Conservation (phyloP, 805 yeast genomes). For the Saccharomycopsis sp. region DNA sequence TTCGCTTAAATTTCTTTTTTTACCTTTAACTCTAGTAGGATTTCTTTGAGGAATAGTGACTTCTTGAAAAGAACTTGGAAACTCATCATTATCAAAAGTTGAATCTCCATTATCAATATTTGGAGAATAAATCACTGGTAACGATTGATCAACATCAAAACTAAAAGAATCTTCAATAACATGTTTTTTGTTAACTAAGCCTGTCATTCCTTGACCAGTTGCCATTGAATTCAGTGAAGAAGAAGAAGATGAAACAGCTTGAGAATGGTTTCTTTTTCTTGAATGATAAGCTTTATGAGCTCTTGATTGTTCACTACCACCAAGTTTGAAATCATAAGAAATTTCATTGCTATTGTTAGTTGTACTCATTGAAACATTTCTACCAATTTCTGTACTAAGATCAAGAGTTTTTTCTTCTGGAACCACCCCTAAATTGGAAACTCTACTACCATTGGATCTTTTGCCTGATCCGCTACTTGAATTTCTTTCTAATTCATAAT, state of each 20-base stretch:
- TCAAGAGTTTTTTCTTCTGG: constrained; percentile 3
- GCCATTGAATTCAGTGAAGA: constrained; percentile 1
- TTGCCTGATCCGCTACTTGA: not conserved
- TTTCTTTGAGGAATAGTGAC: too few species aligned
- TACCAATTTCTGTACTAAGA: constrained; percentile 10
- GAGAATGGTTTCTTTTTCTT: constrained; percentile 14
- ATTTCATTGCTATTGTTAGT: not conserved
- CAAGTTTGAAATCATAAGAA: not conserved
- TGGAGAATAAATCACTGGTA: constrained; percentile 14
- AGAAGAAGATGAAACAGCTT: constrained; percentile 12
- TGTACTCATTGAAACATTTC: not conserved
- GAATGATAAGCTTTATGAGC: constrained; percentile 16
- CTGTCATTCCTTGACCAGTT: not conserved
- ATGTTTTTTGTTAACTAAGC: constrained; percentile 2
- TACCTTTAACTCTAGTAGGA: too few species aligned
- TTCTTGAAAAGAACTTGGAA: too few species aligned
- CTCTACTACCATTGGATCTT: not conserved
- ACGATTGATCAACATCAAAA: constrained; percentile 5
- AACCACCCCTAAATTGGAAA: constrained; percentile 2
- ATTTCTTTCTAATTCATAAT: too few species aligned
- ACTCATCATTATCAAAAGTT: too few species aligned
- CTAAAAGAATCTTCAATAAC: constrained; percentile 8
- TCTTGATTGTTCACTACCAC: constrained; percentile 6
- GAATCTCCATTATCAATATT: not conserved
- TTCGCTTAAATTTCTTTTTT: too few species aligned